Evolutionary conservation across 2,329 filamentous ascomycete species (phyloP).

Genomic region (Diaporthe aspalathi): DNA sequence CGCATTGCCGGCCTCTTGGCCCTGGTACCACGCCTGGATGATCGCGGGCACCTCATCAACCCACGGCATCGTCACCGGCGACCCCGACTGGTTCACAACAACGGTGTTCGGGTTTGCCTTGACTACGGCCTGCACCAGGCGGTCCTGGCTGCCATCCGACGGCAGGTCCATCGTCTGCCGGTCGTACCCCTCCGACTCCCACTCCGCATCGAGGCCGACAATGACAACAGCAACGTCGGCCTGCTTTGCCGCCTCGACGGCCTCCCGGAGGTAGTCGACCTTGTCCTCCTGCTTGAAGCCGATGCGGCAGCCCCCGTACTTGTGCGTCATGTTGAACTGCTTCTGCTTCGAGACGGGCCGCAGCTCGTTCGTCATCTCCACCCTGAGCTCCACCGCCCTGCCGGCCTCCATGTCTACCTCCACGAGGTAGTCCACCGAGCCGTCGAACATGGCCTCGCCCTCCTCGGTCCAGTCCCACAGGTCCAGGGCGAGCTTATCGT

Average conservation of each 20-base stretch:
- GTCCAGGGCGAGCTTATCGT: constrained; percentile 70
- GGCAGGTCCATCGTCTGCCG: constrained; percentile 71
- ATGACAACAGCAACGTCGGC: constrained; percentile 77
- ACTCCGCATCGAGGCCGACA: constrained; percentile 77
- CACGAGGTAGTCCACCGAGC: constrained; percentile 72
- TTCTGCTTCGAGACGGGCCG: constrained; percentile 71
- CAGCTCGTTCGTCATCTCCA: constrained; percentile 75
- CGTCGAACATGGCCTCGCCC: constrained; percentile 78
- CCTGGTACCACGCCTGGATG: constrained; percentile 77
- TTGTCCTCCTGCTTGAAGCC: constrained; percentile 76
- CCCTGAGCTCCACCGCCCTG: constrained; percentile 69
- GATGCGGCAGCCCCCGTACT: constrained; percentile 77
- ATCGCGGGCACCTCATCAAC: constrained; percentile 72
- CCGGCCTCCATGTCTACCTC: constrained; percentile 69
- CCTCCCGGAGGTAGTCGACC: constrained; percentile 71
- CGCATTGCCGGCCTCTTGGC: constrained; percentile 76
- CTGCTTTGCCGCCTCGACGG: constrained; percentile 68
- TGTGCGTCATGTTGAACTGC: constrained; percentile 67
- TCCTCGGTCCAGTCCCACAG: constrained; percentile 78
- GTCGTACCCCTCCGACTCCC: constrained; percentile 81
- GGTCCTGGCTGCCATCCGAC: constrained; percentile 67
- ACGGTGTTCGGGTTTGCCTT: constrained; percentile 73
- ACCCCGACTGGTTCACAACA: constrained; percentile 77
- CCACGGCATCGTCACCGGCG: constrained; percentile 78
- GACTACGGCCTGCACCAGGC: constrained; percentile 71